Conservation (phyloP, 2,329 filamentous ascomycete genomes). For the Cephalotrichum gorgonifer region DNA sequence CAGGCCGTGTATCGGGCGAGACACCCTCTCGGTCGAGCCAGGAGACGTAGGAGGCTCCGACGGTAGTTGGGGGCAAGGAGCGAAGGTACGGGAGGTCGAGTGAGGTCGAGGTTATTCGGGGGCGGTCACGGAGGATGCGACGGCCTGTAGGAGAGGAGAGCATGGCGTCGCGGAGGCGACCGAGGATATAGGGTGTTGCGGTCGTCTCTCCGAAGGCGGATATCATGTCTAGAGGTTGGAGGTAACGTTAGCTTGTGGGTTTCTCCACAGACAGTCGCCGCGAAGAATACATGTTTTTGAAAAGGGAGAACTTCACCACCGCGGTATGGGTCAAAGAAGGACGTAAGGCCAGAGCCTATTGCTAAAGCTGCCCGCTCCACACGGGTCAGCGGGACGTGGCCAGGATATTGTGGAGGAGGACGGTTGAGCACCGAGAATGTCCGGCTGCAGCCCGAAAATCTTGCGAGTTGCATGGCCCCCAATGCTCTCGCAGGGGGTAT, state of each 20-base stretch:
- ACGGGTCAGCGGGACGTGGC: slow-evolving; percentile 78
- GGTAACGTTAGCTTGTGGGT: background rate
- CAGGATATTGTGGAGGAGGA: slow-evolving; percentile 77
- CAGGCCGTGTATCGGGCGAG: slow-evolving; percentile 74
- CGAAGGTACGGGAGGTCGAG: slow-evolving; percentile 60
- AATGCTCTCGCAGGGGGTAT: background rate
- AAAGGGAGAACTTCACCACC: slow-evolving; percentile 43
- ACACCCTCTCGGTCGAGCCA: slow-evolving; percentile 96
- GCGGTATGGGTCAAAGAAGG: slow-evolving; percentile 65
- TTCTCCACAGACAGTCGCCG: too few species aligned
- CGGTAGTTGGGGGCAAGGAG: slow-evolving; percentile 56
- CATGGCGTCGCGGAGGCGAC: slow-evolving; percentile 86
- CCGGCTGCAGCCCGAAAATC: background rate
- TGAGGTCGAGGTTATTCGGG: slow-evolving; percentile 72
- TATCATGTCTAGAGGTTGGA: slow-evolving; percentile 61
- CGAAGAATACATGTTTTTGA: background rate
- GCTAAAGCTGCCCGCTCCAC: slow-evolving; percentile 67
- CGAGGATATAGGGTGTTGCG: slow-evolving; percentile 88
- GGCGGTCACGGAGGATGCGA: slow-evolving; percentile 80
- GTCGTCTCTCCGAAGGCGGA: slow-evolving; percentile 91
- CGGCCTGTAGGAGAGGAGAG: slow-evolving; percentile 73
- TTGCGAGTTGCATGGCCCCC: background rate
- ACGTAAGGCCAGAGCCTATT: slow-evolving; percentile 51
- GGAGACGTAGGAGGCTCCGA: slow-evolving; percentile 72
- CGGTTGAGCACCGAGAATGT: slow-evolving; percentile 78